Evolutionary conservation across 2,329 filamentous ascomycete genomes (phyloP), one percentile per base, ranked within the genome.

Genomic region (Tolypocladium ophioglossoides): DNA sequence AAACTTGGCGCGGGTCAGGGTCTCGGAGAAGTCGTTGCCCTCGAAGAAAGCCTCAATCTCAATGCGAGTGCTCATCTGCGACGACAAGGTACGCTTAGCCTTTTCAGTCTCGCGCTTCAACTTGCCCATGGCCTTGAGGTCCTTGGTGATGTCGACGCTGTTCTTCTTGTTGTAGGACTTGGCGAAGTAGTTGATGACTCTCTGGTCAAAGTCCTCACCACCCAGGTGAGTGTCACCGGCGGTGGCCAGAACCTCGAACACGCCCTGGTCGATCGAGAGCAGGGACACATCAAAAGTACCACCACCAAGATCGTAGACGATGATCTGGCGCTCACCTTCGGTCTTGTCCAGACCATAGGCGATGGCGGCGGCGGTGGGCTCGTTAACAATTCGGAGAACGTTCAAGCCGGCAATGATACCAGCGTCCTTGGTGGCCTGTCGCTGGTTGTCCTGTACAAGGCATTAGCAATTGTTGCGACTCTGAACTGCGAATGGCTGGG

Each of bases 121-220:
- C 80, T 97, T 99, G 78, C 91, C 90, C 91, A 97, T 97, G 63
- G 92, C 87, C 88, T 96, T 96, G 62, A 86, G 77, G 70, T 97
- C 91, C 81, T 95, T 95, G 77, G 85, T 88, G 70, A 97, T 83
- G 65, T 99, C 91, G 63, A 95, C 90, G 65, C 75, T 77, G 80
- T 96, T 83, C 83, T 96, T 94, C 87, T 96, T 96, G 86, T 97
- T 97, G 85, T 95, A 97, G 66, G 82, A 79, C 87, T 97, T 96
- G 79, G 87, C 86, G 71, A 97, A 90, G 84, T 92, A 82, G 81
- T 88, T 90, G 79, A 97, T 96, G 73, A 97, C 82, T 71, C 92
- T 87, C 83, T 97, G 91, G 74, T 97, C 92, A 73, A 97, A 97
- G 79, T 97, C 92, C 76, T 97, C 91, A 85, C 91, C 91, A 86